Evolutionary conservation across 1,284 basidiomycete species (phyloP).

Genomic region (Pyrrhoderma noxium): DNA sequence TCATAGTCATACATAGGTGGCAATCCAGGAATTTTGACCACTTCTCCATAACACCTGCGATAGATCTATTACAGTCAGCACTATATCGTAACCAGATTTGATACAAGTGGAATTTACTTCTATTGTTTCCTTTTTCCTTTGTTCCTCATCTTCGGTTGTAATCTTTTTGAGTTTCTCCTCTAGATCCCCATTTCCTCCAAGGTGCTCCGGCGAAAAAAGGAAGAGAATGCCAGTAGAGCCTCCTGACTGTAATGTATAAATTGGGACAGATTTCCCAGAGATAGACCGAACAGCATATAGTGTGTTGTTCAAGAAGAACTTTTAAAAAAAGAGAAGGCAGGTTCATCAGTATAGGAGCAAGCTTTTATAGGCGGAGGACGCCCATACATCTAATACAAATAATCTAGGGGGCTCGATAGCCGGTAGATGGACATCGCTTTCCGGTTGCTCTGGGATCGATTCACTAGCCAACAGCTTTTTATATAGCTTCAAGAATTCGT

Average conservation of each 20-base stretch:
- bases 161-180: constrained; percentile 8
- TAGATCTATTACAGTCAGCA: neutral
- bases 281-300: constrained; percentile 3
- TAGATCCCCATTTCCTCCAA: neutral
- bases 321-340: no score
- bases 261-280: constrained; percentile 8
- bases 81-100: neutral
- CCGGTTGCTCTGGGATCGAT: neutral
- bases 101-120: neutral
- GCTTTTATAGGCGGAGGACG: neutral
- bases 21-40: constrained; percentile 7
- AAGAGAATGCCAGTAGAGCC: neutral
- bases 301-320: constrained; percentile 9
- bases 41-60: neutral
- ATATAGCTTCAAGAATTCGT: constrained; percentile 2
- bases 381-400: constrained; percentile 8
- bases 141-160: neutral
- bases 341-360: no score
- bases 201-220: constrained; percentile 7
- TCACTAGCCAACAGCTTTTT: constrained; percentile 1
- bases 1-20: constrained; percentile 15
- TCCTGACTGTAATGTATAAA: constrained; percentile 7
- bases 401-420: neutral
- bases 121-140: neutral
- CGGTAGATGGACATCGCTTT: neutral